phyloP scores from a whole-genome alignment of 257 asterid genomes.

The Solanum virginianum region DNA sequence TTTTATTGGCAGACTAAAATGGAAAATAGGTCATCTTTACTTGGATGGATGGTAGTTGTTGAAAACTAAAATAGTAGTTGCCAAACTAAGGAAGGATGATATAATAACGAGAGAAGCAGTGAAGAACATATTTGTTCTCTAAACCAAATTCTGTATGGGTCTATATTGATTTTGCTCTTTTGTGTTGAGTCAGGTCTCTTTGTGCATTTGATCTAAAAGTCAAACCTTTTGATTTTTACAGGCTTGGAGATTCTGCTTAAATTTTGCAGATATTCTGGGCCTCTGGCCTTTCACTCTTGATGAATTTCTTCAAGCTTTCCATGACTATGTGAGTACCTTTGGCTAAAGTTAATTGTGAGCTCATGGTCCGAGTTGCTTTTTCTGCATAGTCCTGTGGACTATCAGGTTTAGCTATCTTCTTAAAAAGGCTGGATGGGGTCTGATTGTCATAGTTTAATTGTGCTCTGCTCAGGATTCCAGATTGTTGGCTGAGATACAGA shows the following conservation, averaged over 20 bases:
- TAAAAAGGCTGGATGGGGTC: not conserved
- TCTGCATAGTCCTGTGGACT: not conserved
- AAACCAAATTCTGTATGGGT: not conserved
- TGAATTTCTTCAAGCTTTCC: conserved; percentile 88
- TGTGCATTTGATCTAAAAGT: not conserved
- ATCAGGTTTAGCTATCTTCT: not conserved
- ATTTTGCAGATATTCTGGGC: conserved; percentile 91
- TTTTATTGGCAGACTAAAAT: not conserved
- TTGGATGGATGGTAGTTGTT: not conserved
- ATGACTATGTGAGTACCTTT: conserved; percentile 68
- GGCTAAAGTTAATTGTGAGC: conserved; percentile 2
- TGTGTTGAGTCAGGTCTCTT: not conserved
- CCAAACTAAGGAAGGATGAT: not conserved
- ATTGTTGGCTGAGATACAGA: conserved; percentile 79
- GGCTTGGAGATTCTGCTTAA: conserved; percentile 95
- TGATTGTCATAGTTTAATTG: conserved; percentile 1
- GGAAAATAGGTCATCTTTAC: not conserved
- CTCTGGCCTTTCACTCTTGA: conserved; percentile 98
- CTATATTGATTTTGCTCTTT: not conserved
- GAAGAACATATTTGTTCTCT: not conserved
- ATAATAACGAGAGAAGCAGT: not conserved
- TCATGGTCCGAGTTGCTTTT: not conserved
- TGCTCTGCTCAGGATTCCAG: conserved; percentile 67
- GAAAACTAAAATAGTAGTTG: not conserved
- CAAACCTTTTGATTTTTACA: conserved; percentile 18